Percentiles rank a stretch among this genome's conserved stretches.
phyloP scores from a whole-genome alignment of 2,329 filamentous ascomycete genomes.

The Cladophialophora exuberans region DNA sequence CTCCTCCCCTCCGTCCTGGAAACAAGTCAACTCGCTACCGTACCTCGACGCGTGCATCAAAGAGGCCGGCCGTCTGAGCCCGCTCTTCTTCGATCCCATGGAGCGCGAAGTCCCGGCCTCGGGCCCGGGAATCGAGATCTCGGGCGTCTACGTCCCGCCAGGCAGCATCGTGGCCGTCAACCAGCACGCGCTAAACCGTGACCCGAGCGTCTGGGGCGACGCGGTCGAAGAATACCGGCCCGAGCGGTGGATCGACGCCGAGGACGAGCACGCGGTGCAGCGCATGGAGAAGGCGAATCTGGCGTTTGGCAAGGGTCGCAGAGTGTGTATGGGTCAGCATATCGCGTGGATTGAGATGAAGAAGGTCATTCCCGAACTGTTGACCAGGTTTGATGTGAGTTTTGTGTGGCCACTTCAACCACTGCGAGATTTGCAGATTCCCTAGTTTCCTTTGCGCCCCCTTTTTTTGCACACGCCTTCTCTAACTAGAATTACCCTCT shows the following conservation, averaged over 20 bases:
- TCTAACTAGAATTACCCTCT: background rate
- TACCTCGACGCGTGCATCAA: slow-evolving; percentile 25
- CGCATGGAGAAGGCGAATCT: slow-evolving; percentile 35
- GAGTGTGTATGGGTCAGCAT: slow-evolving; percentile 19
- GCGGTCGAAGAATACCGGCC: slow-evolving; percentile 46
- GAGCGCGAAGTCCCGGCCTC: slow-evolving; percentile 32
- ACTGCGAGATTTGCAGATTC: background rate
- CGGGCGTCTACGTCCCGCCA: slow-evolving; percentile 16
- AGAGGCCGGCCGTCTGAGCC: slow-evolving; percentile 18
- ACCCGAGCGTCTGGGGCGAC: slow-evolving; percentile 42
- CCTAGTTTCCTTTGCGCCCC: background rate
- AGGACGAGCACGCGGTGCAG: slow-evolving; percentile 18
- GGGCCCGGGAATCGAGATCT: slow-evolving; percentile 17
- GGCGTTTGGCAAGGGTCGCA: slow-evolving; percentile 9
- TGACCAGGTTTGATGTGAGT: background rate
- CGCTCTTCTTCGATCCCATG: slow-evolving; percentile 27
- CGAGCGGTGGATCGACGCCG: slow-evolving; percentile 49
- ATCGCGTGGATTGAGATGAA: slow-evolving; percentile 25
- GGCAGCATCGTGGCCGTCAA: slow-evolving; percentile 23
- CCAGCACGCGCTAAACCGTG: slow-evolving; percentile 47
- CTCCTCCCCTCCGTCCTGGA: slow-evolving; percentile 11
- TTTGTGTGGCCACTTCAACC: slow-evolving; percentile 12
- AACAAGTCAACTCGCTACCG: slow-evolving; percentile 64
- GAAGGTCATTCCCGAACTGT: slow-evolving; percentile 12
- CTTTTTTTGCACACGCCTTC: background rate